phyloP scores from a whole-genome alignment of 2,329 filamentous ascomycete species.

The Monilinia polystroma region DNA sequence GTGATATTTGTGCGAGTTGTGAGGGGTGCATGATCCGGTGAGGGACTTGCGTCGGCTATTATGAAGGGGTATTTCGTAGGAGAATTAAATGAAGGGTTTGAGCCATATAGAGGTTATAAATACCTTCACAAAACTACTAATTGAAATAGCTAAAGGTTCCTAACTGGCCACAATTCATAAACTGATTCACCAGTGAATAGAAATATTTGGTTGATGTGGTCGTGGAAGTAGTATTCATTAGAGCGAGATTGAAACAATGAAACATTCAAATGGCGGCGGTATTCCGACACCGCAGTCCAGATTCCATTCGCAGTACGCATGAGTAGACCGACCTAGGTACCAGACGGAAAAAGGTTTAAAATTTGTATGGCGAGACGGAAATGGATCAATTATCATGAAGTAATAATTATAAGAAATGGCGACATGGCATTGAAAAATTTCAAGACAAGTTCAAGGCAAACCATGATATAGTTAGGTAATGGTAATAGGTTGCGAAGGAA shows the following conservation, averaged over 20 bases:
- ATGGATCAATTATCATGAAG: conserved; percentile 15
- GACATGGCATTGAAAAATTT: conserved; percentile 15
- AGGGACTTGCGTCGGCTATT: conserved; percentile 14
- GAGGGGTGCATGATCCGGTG: background rate
- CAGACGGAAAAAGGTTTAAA: no score
- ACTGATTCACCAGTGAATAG: no score
- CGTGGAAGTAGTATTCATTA: background rate
- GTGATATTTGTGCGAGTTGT: background rate
- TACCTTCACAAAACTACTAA: background rate
- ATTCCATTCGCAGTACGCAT: background rate
- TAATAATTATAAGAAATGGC: conserved; percentile 20
- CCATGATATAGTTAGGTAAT: conserved; percentile 18
- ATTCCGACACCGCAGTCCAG: conserved; percentile 7
- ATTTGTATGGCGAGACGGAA: background rate
- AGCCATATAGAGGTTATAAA: background rate
- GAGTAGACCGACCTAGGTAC: no score
- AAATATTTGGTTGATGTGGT: conserved; percentile 1
- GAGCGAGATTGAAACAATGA: background rate
- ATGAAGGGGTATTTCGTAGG: conserved; percentile 15
- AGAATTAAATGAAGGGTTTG: no score
- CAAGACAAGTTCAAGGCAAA: conserved; percentile 11
- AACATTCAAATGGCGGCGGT: conserved; percentile 20
- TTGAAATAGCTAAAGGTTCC: background rate
- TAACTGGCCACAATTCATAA: background rate
- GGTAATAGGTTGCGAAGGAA: conserved; percentile 8